Evolutionary conservation across 2,329 filamentous ascomycete genomes (phyloP), one percentile per base, ranked within the genome.

Genomic region (Venturia asperata): DNA sequence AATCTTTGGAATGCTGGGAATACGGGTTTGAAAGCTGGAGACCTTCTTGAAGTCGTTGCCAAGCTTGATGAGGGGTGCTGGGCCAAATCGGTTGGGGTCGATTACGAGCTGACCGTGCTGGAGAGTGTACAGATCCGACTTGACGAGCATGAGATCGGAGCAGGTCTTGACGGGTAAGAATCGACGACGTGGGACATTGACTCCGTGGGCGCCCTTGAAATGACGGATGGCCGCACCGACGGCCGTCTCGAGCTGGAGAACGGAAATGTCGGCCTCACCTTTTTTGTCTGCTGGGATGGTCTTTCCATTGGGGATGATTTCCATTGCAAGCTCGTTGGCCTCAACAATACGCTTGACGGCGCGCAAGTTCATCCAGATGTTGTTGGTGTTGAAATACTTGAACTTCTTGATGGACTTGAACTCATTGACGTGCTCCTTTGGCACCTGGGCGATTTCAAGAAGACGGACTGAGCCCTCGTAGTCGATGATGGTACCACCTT

Each of bases 381-480:
- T 99, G 90, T 99, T 99, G 80, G 94, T 99, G 87, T 99, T 99
- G 89, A 99, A 99, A 87, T 99, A 99, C 86, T 96, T 97, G 89
- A 99, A 99, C 86, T 99, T 99, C 89, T 99, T 99, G 85, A 99
- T 99, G 61, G 92, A 97, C 88, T 99, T 99, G 91, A 99, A 99
- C 83, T 99, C 94, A 82, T 99, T 97, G 78, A 94, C 91, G 81
- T 99, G 94, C 84, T 99, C 91, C 87, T 97, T 99, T 80, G 94
- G 94, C 43, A 99, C 94, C 84, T 99, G 94, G 17, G 94, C 94
- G 73, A 99, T 97, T 83, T 99, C 94, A 64, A 99, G 89, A 70
- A 99, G 89, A 75, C 94, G 92, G 71, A 95, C 93, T 66, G 90
- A 92, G 74, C 93, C 93, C 77, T 99, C 94, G 80, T 97, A 97